phyloP scores from a whole-genome alignment of 129 eudicot species.

The Gnaphalium uliginosum region DNA sequence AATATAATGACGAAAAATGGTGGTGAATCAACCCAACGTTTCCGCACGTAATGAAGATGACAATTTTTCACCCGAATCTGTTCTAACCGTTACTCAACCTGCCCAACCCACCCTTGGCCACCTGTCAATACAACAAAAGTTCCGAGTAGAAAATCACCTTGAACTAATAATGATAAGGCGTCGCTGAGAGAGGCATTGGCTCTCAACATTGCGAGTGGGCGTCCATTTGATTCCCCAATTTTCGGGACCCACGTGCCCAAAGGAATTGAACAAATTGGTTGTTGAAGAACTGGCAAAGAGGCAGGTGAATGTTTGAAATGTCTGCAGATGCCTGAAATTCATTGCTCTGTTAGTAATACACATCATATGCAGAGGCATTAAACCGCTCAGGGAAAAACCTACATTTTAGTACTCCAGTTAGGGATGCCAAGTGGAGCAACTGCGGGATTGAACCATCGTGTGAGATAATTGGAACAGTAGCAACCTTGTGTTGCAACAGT shows the following conservation, averaged over 20 bases:
- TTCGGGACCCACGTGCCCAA: conserved; percentile 92
- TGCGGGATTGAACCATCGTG: conserved; percentile 71
- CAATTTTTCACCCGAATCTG: not conserved
- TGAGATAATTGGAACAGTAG: conserved; percentile 69
- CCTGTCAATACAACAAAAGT: not conserved
- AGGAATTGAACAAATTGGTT: conserved; percentile 75
- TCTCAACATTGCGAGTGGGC: conserved; percentile 73
- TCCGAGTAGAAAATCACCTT: conserved; percentile 42
- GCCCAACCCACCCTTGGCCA: conserved; percentile 5
- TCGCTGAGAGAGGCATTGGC: conserved; percentile 76
- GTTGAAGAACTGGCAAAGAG: conserved; percentile 80
- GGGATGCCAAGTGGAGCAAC: conserved; percentile 72
- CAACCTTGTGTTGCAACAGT: conserved; percentile 63
- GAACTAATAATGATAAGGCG: conserved; percentile 62
- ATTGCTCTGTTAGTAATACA: conserved; percentile 28
- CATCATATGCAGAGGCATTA: not conserved
- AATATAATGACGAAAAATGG: not conserved
- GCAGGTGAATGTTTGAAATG: conserved; percentile 72
- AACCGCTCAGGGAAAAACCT: conserved; percentile 7
- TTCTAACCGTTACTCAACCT: not conserved
- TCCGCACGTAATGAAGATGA: not conserved
- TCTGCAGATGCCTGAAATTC: conserved; percentile 71
- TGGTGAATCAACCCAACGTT: not conserved
- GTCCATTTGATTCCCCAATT: conserved; percentile 64
- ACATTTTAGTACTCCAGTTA: conserved; percentile 77